phyloP scores from a whole-genome alignment of 345 rosid genomes.

The Salix brachista region DNA sequence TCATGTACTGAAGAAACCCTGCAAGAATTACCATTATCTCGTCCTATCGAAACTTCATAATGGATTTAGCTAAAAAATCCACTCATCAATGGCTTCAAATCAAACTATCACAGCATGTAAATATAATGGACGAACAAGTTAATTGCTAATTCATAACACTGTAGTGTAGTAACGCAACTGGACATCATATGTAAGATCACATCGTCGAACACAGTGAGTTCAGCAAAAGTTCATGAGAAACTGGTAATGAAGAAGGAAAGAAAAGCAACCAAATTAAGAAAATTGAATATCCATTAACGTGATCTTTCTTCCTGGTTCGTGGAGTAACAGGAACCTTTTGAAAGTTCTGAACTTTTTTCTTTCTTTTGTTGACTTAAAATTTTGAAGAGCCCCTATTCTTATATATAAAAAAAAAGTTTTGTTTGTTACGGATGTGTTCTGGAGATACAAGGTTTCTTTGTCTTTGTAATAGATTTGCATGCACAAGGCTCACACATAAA shows the following conservation, averaged over 20 bases:
- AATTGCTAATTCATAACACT: not conserved
- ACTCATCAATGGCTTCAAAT: not conserved
- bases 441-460: too few species aligned
- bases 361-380: too few species aligned
- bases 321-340: too few species aligned
- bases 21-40: not conserved
- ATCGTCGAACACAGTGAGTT: not conserved
- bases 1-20: not conserved
- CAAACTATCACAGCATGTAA: not conserved
- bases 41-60: not conserved
- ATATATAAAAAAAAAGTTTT: too few species aligned
- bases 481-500: too few species aligned
- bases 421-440: too few species aligned
- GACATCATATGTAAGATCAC: not conserved
- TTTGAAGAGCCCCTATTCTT: too few species aligned
- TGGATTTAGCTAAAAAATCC: not conserved
- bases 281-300: too few species aligned
- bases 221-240: not conserved
- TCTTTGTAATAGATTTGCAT: too few species aligned
- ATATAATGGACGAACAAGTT: not conserved
- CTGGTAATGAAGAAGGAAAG: not conserved
- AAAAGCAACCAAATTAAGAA: not conserved
- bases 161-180: not conserved
- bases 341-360: too few species aligned
- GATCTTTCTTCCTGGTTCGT: too few species aligned